A percentile compares a stretch with the other conserved stretches of the same genome.
Evolutionary conservation across 176 grass and related monocot species (phyloP).

Genomic region (Ampelocalamus luodianensis): DNA sequence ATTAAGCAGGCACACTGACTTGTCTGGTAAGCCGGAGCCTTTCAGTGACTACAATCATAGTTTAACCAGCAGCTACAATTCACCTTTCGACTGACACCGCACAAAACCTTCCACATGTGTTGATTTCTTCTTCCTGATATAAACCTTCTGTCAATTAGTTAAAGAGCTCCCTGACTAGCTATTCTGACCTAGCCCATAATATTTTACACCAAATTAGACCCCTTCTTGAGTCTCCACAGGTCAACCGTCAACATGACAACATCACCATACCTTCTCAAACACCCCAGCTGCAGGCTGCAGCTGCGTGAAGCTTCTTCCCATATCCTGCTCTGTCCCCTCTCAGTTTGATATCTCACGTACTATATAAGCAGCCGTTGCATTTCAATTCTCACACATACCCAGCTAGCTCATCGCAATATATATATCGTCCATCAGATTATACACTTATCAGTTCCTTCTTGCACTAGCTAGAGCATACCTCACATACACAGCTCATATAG

Average conservation of each 20-base stretch:
- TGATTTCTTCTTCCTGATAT: no score
- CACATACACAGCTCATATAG: background rate
- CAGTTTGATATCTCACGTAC: background rate
- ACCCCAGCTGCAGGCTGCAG: background rate
- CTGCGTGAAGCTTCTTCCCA: background rate
- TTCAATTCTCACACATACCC: background rate
- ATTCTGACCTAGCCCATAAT: background rate
- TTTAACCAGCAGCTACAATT: background rate
- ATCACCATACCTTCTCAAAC: slow-evolving; percentile 1
- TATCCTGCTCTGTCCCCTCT: background rate
- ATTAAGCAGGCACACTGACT: background rate
- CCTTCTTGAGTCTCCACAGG: no score
- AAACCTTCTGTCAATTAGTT: background rate
- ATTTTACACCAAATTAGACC: background rate
- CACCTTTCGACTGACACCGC: background rate
- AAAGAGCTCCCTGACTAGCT: slow-evolving; percentile 3
- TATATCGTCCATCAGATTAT: background rate
- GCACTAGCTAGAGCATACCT: background rate
- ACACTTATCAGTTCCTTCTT: background rate
- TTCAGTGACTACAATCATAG: background rate
- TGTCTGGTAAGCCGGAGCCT: background rate
- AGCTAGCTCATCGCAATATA: background rate
- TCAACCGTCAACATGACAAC: background rate
- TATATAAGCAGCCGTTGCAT: background rate
- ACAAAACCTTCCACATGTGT: background rate